phyloP scores from a whole-genome alignment of 2,329 filamentous ascomycete genomes.

The Penicillium griseofulvum region DNA sequence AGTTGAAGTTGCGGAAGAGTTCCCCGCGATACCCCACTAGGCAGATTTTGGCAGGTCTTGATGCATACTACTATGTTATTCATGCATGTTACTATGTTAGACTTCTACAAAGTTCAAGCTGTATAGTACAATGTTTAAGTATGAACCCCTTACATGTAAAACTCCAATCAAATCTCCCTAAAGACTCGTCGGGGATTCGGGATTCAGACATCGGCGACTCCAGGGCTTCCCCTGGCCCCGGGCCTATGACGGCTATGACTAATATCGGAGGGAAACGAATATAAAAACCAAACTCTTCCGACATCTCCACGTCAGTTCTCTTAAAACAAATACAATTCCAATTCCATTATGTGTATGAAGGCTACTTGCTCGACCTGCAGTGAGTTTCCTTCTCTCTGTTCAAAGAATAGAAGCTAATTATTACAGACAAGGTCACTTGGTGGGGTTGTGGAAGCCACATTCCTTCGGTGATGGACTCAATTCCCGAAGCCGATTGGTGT shows the following conservation, averaged over 20 bases:
- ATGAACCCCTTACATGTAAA: neutral
- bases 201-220: conserved; percentile 23
- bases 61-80: no score
- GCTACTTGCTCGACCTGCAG: conserved; percentile 62
- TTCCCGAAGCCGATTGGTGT: conserved; percentile 62
- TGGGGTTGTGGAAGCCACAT: conserved; percentile 65
- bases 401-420: conserved; percentile 8
- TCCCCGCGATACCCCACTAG: conserved; percentile 5
- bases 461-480: conserved; percentile 58
- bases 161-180: neutral
- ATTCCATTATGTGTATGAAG: conserved; percentile 62
- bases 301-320: neutral
- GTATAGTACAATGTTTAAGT: neutral
- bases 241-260: conserved; percentile 18
- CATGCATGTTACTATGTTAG: no score
- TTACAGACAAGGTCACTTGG: conserved; percentile 60
- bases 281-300: conserved; percentile 15
- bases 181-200: conserved; percentile 23
- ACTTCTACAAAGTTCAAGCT: no score
- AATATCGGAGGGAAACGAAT: conserved; percentile 17
- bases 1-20: neutral
- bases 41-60: neutral
- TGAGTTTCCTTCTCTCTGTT: conserved; percentile 41
- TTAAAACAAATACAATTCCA: neutral
- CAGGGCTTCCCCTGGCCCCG: neutral